phyloP scores from a whole-genome alignment of 2,329 filamentous ascomycete genomes.

The Colletotrichum sp. region DNA sequence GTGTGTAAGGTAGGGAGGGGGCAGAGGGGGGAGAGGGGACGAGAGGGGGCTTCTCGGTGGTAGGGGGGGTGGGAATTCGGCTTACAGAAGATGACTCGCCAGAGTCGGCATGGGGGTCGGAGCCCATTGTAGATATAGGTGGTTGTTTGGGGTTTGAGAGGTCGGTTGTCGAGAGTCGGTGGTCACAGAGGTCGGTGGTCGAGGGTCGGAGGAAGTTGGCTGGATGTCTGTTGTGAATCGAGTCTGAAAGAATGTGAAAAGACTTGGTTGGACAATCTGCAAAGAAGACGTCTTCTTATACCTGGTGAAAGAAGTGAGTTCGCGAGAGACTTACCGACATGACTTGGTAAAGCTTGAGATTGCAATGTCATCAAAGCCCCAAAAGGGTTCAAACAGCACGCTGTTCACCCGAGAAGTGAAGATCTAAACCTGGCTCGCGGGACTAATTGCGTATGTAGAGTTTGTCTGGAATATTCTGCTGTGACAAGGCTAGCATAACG shows the following conservation, averaged over 20 bases:
- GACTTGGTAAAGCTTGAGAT: background rate
- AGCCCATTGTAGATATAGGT: background rate
- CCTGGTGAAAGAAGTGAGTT: background rate
- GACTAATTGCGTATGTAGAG: background rate
- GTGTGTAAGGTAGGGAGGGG: no score
- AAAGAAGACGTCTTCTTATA: background rate
- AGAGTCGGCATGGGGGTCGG: background rate
- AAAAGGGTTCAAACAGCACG: background rate
- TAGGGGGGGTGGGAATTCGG: no score
- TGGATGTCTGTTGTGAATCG: background rate
- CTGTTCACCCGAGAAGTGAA: background rate
- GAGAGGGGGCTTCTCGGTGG: no score
- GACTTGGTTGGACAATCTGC: background rate
- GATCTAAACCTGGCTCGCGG: background rate
- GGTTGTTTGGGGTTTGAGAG: background rate
- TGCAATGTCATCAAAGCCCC: background rate
- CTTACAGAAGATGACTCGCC: background rate
- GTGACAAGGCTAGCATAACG: background rate
- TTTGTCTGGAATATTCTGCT: background rate
- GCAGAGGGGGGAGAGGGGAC: no score
- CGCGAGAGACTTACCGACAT: background rate
- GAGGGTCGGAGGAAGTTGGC: no score
- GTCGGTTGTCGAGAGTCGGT: background rate
- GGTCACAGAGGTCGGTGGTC: background rate
- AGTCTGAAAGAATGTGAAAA: background rate